These are phyloP conservation scores for Phlebiopsis flavidoalba DNA, from an alignment of 768 basidiomycete genomes.

Conservation along the genomic window DNA sequence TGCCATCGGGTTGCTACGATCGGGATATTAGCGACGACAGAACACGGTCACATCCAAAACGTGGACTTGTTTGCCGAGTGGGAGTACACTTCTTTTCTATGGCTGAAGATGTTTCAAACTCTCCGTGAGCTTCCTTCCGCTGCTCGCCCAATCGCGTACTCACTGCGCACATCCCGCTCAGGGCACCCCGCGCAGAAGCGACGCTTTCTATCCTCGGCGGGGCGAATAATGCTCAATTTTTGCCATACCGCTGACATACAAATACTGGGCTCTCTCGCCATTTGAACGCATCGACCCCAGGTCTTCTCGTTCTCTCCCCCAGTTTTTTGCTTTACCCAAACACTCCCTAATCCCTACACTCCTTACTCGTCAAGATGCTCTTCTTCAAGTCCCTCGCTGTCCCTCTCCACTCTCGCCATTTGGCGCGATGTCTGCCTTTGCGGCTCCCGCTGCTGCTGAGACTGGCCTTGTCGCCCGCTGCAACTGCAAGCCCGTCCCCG, in stretches of 20 bases:
- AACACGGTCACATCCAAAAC: neutral
- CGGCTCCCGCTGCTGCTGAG: constrained; percentile 10
- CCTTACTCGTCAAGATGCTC: constrained; percentile 31
- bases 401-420: constrained; percentile 24
- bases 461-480: constrained; percentile 13
- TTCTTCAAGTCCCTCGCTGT: constrained; percentile 24
- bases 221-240: neutral
- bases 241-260: neutral
- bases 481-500: constrained; percentile 19
- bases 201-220: neutral
- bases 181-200: neutral
- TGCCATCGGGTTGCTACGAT: neutral
- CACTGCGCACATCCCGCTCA: neutral
- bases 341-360: constrained; percentile 16
- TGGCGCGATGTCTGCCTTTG: constrained; percentile 17
- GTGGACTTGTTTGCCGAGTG: neutral
- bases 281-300: neutral
- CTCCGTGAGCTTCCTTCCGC: neutral
- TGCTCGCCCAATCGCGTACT: neutral
- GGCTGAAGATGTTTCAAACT: neutral
- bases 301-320: neutral
- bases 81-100: neutral
- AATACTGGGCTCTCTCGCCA: neutral
- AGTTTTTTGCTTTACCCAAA: neutral
- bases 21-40: neutral